These are phyloP conservation scores for Vigna mungo DNA, from an alignment of 306 rosid genomes.

Conservation along the genomic window DNA sequence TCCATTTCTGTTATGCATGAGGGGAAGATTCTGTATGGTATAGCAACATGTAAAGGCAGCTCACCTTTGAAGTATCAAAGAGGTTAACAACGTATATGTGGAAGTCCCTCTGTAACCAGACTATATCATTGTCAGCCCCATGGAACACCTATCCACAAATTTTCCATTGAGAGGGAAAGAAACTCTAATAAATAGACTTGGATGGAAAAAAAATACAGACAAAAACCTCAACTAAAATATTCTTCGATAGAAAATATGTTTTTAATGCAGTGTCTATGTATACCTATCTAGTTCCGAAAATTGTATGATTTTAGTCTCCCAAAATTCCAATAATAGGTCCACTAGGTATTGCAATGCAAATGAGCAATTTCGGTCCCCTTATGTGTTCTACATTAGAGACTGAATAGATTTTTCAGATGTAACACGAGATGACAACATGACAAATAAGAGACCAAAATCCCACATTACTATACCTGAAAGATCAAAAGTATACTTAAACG, in stretches of 20 bases:
- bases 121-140: constrained; percentile 92
- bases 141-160: constrained; percentile 83
- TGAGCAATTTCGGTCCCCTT: background rate
- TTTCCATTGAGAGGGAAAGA: constrained; percentile 20
- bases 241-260: constrained; percentile 3
- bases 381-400: background rate
- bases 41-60: constrained; percentile 24
- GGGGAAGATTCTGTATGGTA: constrained; percentile 6
- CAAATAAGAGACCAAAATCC: background rate
- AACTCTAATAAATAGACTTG: constrained; percentile 9
- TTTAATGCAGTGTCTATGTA: constrained; percentile 3
- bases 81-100: constrained; percentile 87
- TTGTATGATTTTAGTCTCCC: background rate
- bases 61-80: constrained; percentile 91
- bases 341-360: background rate
- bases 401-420: background rate
- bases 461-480: background rate
- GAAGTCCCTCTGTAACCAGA: constrained; percentile 96
- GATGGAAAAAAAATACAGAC: constrained; percentile 14
- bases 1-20: constrained; percentile 16
- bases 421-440: background rate
- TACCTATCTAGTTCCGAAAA: background rate
- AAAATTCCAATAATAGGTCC: background rate
- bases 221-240: constrained; percentile 11
- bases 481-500: background rate